These are phyloP conservation scores for Mycena polygramma DNA, from an alignment of 768 basidiomycete species.

Conservation along the genomic window DNA sequence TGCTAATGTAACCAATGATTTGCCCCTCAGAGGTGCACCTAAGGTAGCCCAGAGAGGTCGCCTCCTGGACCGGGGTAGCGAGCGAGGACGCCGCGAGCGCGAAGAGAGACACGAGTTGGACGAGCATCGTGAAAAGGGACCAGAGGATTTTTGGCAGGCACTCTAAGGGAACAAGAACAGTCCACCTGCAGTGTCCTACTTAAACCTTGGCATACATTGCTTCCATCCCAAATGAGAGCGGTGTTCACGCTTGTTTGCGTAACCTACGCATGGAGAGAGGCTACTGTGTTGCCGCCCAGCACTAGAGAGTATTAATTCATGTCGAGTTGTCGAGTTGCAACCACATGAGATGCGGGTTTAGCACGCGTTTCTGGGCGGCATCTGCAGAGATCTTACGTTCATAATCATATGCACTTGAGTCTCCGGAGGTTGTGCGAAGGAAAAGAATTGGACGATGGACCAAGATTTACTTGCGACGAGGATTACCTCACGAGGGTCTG, in stretches of 20 bases:
- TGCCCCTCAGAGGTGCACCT: slow-evolving; percentile 3
- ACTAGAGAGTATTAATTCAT: background rate
- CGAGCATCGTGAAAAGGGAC: slow-evolving; percentile 10
- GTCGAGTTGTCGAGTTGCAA: slow-evolving; percentile 2
- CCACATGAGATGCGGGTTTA: background rate
- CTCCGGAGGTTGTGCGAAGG: background rate
- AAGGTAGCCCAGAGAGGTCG: slow-evolving; percentile 22
- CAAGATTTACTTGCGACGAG: too few relatives aligned
- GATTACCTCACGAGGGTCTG: too few relatives aligned
- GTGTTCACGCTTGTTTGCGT: background rate
- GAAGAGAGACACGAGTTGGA: slow-evolving; percentile 14
- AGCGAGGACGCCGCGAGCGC: slow-evolving; percentile 2
- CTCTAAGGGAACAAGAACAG: background rate
- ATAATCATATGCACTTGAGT: background rate
- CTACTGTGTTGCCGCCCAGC: background rate
- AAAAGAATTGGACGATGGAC: too few relatives aligned
- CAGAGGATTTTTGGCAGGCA: slow-evolving; percentile 1
- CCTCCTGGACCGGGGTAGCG: background rate
- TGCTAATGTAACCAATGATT: slow-evolving; percentile 19
- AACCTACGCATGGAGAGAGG: background rate
- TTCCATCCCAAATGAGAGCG: background rate
- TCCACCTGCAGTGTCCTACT: background rate
- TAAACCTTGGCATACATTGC: slow-evolving; percentile 1
- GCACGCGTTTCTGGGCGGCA: background rate
- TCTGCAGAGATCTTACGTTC: background rate